Evolutionary conservation across 2,329 filamentous ascomycete species (phyloP), one percentile per base, ranked within the genome.

Genomic region (Sclerotiophoma versabilis): DNA sequence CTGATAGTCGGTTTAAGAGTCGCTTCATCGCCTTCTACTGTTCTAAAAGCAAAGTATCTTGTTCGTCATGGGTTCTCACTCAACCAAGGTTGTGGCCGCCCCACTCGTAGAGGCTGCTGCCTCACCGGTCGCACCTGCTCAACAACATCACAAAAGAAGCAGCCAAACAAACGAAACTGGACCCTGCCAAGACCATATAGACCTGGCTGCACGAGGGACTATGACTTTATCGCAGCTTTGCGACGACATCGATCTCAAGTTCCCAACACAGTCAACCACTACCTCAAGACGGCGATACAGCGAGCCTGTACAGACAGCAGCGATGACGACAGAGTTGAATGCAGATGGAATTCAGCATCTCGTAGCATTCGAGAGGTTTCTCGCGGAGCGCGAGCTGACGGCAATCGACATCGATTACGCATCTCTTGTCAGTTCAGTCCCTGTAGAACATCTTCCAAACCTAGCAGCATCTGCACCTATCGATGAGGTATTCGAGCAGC

Each of bases 21-120:
- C 8, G 20, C 10, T 8, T 30, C 11, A 15, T 17, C 12, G 15
- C 41, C n/a, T 14, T 5, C 25, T n/a, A 32, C 1, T n/a, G 32
- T 14, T 25, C 22, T 5, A 14, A 33, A 27, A 34, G 12, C 23
- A 41, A 15, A 15, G 19, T 30, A 39, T 54, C 29, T 45, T 41
- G 10, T 47, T 39, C 22, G 54, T 37, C 12, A 73, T 72, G 69
- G 71, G 66, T 57, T 69, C 67, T 41, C 65, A 58, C 48, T 38
- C 66, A 20, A 71, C 62, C 49, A 65, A 65, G 39, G 55, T 61
- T 30, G 58, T 59, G 56, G 53, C 57, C 33, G 58, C 50, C 34
- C 50, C 36, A 45, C 62, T 57, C 33, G 58, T 52, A 50, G 54
- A 60, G 41, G 62, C 58, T 58, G 57, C 44, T 49, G 58, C 62